Evolutionary conservation across 257 asterid genomes (phyloP), one percentile per base, ranked within the genome.

Genomic region (Salvia rosmarinus): DNA sequence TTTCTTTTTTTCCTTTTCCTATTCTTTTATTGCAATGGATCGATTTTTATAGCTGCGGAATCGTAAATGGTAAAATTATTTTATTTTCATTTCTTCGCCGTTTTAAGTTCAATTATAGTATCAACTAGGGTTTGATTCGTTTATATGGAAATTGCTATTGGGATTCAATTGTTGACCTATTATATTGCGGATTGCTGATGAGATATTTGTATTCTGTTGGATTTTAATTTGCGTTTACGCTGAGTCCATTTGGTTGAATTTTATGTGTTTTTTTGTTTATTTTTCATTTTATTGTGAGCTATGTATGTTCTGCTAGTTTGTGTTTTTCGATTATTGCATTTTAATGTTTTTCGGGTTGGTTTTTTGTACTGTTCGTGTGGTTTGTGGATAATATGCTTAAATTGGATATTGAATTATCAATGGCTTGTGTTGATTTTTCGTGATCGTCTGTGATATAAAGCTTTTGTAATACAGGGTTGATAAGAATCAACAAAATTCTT

Each of bases 101-200:
- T 34, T 32, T 32, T 63, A 17, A 52, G 23, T 47, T 68, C 32
- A 9, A 43, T 42, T 71, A 5, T 13, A 55, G 54, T 65, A 1
- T 59, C 28, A 7, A 9, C 54, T 76, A 77, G 84, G 84, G 71
- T 42, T 76, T 57, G 75, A 28, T 76, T 73, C 70, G 64, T 25
- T 67, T 61, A 4, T 56, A 35, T 14, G 2, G 60, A 19, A 59
- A 46, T 64, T 49, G 46, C 30, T 51, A 54, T 44, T 43, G 54
- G 42, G 5, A 13, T 68, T 69, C 19, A 39, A 42, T 67, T 72
- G 51, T 13, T 17, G 10, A 14, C 9, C 23, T 17, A 28, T 25
- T 25, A 25, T 25, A 10, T 52, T 60, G 40, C 21, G 52, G 1
- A 43, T 42, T 51, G 44, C 9, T 32, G 8, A 17, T 58, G 65